Evolutionary conservation across 345 rosid genomes (phyloP).

Genomic region (Salix caprea): DNA sequence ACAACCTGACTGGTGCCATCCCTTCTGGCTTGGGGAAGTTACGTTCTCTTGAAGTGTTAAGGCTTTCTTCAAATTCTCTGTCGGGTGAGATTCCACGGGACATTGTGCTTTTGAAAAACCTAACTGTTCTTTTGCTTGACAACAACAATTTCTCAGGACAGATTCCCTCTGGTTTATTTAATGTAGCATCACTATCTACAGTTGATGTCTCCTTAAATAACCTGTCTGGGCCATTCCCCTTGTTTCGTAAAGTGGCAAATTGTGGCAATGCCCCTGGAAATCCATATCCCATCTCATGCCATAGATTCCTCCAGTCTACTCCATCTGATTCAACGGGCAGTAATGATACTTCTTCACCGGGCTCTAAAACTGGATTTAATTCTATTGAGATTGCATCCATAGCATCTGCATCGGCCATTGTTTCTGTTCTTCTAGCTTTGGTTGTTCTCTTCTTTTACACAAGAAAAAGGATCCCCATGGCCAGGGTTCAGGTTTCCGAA

Average conservation of each 20-base stretch:
- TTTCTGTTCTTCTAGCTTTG: constrained; percentile 23
- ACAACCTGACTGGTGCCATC: constrained; percentile 20
- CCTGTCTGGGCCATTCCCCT: not conserved
- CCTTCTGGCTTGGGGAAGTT: constrained; percentile 9
- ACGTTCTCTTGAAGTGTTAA: not conserved
- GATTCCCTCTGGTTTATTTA: constrained; percentile 7
- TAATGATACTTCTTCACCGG: not conserved
- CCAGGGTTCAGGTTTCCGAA: constrained; percentile 21
- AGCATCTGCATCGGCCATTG: constrained; percentile 27
- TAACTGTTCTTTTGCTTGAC: constrained; percentile 18
- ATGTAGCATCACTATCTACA: constrained; percentile 1
- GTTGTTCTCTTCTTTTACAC: constrained; percentile 24
- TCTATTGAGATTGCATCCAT: constrained; percentile 35
- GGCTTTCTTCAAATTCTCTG: constrained; percentile 3
- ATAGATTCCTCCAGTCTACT: not conserved
- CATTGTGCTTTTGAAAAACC: constrained; percentile 6
- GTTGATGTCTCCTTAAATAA: constrained; percentile 12
- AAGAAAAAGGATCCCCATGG: constrained; percentile 15
- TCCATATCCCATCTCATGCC: not conserved
- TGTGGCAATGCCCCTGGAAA: constrained; percentile 8
- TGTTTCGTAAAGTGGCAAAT: constrained; percentile 11
- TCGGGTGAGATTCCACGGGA: constrained; percentile 5
- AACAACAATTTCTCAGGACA: constrained; percentile 14
- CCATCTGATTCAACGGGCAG: not conserved
- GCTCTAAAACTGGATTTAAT: constrained; percentile 3